Evolutionary conservation across 495 filamentous ascomycete species (phyloP).

Genomic region (Hyaloscypha finlandica): DNA sequence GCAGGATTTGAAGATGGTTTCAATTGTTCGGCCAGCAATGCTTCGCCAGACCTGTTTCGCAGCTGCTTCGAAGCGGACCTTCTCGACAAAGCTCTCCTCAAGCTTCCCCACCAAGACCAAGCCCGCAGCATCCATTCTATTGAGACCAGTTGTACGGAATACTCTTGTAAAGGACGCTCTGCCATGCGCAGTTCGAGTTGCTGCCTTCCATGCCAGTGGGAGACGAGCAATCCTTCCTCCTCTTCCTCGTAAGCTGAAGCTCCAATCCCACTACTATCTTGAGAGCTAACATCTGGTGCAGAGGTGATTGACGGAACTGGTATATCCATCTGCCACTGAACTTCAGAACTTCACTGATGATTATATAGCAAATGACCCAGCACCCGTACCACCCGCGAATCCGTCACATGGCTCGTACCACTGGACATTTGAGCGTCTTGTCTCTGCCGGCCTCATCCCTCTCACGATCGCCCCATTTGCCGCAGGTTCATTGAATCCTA

Average conservation of each 20-base stretch:
- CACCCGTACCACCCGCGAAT: slow-evolving; percentile 66
- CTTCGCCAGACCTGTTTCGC: slow-evolving; percentile 49
- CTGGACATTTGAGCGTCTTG: slow-evolving; percentile 91
- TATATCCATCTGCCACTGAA: slow-evolving; percentile 46
- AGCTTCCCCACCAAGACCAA: slow-evolving; percentile 34
- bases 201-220: slow-evolving; percentile 74
- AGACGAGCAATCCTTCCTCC: slow-evolving; percentile 68
- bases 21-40: slow-evolving; percentile 54
- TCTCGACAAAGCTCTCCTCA: slow-evolving; percentile 31
- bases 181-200: slow-evolving; percentile 43
- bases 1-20: slow-evolving; percentile 46
- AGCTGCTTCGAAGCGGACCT: slow-evolving; percentile 31
- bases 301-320: slow-evolving; percentile 78
- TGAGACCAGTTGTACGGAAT: slow-evolving; percentile 32
- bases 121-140: slow-evolving; percentile 33
- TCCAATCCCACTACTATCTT: slow-evolving; percentile 31
- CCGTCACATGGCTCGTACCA: slow-evolving; percentile 92
- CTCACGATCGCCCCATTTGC: slow-evolving; percentile 90
- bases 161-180: slow-evolving; percentile 39
- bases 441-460: slow-evolving; percentile 78
- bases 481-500: slow-evolving; percentile 84
- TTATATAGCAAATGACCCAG: slow-evolving; percentile 80
- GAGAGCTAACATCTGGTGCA: slow-evolving; percentile 44
- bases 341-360: slow-evolving; percentile 31
- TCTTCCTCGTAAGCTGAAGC: slow-evolving; percentile 59